Percentiles rank a stretch among this genome's conserved stretches.
Evolutionary conservation across 2,329 filamentous ascomycete genomes (phyloP).

Genomic region (Alternaria novae-zelandiae): DNA sequence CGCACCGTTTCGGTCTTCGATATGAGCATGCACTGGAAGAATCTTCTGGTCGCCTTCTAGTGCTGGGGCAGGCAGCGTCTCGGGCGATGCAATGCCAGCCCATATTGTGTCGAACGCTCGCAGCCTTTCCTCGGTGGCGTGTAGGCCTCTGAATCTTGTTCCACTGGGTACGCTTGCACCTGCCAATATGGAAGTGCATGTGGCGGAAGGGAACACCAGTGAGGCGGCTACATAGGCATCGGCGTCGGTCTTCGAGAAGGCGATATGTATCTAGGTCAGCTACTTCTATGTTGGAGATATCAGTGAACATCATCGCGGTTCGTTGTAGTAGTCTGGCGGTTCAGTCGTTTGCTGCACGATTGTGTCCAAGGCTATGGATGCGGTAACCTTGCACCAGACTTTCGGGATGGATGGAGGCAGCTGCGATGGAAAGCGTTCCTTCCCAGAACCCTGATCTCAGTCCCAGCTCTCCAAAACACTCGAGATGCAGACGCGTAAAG

Average conservation of each 20-base stretch:
- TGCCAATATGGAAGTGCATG: not conserved
- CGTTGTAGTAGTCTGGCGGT: not conserved
- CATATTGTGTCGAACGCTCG: not conserved
- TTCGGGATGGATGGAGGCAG: fast-evolving
- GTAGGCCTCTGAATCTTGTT: not conserved
- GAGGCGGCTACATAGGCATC: not conserved
- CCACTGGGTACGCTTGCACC: not conserved
- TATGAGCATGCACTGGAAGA: not conserved
- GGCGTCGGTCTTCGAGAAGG: not conserved
- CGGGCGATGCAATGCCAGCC: not conserved
- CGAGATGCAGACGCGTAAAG: fast-evolving
- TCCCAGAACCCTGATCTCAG: not conserved
- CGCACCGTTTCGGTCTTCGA: not conserved
- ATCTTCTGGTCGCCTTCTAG: not conserved
- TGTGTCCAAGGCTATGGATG: not conserved
- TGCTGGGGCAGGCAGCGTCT: not conserved
- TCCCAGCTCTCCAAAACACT: not conserved
- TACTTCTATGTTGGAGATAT: fast-evolving
- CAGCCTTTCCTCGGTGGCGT: not conserved
- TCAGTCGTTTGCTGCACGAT: fast-evolving
- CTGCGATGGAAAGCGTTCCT: not conserved
- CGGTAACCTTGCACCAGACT: fast-evolving
- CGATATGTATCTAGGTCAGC: fast-evolving
- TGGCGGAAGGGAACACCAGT: not conserved
- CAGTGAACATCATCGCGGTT: fast-evolving